phyloP scores from a whole-genome alignment of 306 rosid species.

The Biancaea sappan region DNA sequence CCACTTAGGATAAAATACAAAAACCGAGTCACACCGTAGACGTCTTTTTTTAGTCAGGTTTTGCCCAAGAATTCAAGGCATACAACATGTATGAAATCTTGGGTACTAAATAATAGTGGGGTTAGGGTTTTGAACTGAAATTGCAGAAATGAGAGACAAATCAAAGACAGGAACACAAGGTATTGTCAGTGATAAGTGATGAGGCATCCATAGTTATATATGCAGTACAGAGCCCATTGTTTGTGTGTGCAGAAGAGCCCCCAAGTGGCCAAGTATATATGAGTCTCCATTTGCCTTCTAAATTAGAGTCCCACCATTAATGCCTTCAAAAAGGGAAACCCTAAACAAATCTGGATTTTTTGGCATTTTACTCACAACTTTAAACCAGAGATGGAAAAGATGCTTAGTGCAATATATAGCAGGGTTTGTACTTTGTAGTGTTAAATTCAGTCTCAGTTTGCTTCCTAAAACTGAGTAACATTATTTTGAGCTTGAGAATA shows the following conservation, averaged over 20 bases:
- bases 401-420: not conserved
- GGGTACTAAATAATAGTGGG: no score
- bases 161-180: slow-evolving; percentile 32
- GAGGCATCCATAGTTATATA: slow-evolving; percentile 32
- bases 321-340: not conserved
- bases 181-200: slow-evolving; percentile 12
- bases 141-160: slow-evolving; percentile 33
- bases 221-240: no score
- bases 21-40: no score
- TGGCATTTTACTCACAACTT: not conserved
- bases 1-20: no score
- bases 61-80: no score
- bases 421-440: not conserved
- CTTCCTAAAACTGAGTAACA: no score
- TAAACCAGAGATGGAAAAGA: not conserved
- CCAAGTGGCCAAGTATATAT: slow-evolving; percentile 5
- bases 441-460: no score
- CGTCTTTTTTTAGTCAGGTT: no score
- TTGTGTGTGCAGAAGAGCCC: no score
- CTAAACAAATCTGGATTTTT: not conserved
- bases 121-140: not conserved
- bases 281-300: slow-evolving; percentile 5
- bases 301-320: slow-evolving; percentile 29
- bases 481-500: no score
- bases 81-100: no score